Evolutionary conservation across 139 green algal genomes (phyloP).

Genomic region (Asterochloris erici): DNA sequence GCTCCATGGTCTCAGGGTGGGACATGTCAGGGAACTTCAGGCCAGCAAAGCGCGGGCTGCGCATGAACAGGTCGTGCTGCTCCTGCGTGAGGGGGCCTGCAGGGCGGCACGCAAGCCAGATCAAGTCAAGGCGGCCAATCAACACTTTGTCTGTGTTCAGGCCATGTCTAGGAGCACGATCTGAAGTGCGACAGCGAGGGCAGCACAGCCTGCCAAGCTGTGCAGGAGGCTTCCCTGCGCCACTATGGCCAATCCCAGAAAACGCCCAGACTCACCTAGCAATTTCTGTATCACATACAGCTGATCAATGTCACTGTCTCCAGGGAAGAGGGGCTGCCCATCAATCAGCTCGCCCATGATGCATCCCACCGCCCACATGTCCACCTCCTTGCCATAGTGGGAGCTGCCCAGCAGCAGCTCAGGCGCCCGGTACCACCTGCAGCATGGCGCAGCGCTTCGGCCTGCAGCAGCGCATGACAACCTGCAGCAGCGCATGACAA

Average conservation of each 20-base stretch:
- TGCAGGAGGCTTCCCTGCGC: background rate
- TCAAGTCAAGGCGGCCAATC: too few species aligned
- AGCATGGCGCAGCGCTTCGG: slow-evolving; percentile 60
- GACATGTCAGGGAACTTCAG: slow-evolving; percentile 18
- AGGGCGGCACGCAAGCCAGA: background rate
- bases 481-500: slow-evolving; percentile 22
- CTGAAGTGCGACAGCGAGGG: too few species aligned
- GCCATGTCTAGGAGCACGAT: background rate
- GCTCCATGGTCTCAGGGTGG: slow-evolving; percentile 8
- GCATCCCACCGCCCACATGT: slow-evolving; percentile 90
- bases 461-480: slow-evolving; percentile 36
- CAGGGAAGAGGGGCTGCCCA: slow-evolving; percentile 83
- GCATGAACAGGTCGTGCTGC: slow-evolving; percentile 17
- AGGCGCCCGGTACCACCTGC: slow-evolving; percentile 83
- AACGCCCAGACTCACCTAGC: background rate
- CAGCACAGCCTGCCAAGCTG: too few species aligned
- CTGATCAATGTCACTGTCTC: slow-evolving; percentile 89
- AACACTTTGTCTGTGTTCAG: background rate
- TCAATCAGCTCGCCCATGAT: slow-evolving; percentile 88
- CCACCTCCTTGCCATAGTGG: slow-evolving; percentile 70
- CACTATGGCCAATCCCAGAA: background rate
- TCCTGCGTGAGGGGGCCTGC: background rate
- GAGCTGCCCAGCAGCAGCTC: slow-evolving; percentile 86
- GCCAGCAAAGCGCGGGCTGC: slow-evolving; percentile 13
- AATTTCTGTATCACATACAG: slow-evolving; percentile 76